Base-by-base conservation (phyloP, 768 basidiomycete genomes). In the Gautieria morchelliformis region DNA sequence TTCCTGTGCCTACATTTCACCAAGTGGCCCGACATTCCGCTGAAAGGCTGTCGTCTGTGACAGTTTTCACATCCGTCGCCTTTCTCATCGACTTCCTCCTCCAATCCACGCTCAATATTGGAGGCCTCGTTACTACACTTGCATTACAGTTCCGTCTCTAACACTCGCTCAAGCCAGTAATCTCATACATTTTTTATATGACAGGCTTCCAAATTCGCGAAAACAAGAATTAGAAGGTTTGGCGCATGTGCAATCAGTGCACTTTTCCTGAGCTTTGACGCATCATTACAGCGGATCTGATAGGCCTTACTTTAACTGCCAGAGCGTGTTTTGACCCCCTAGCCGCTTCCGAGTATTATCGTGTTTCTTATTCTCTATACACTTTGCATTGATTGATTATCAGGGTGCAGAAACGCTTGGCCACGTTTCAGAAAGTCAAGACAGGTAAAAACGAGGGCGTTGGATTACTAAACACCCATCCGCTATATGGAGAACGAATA, bases 271-370 rank as follows among this genome's bases (percentile, higher is more conserved):
- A 35, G 20, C 37, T 1, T 12, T 22, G 20, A 47, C 40, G 11
- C 45, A 41, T 15, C 11, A 15, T 48, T 35, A 15, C 61, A 91
- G 94, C 94, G 39, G 94, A 97, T 66, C 76, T 81, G 30, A 86
- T 98, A 52, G 94, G 95, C 8, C 68, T 97, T 47, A 77, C 78
- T 6, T 74, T 97, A 27, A 86, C 87, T 72, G 78, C 90, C 51
- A 78, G 76, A 62, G 94, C 93, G 0, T 98, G 94, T 70, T 97
- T 82, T 67, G 80, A 97, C 65, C 93, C 94, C 0, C 72, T 68
- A 17, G 87, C 84, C 20, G 80, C 89, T 3, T 82, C 87, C 12
- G 75, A 78, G 91, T 93, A 63, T 14, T 14, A 63, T 80, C 68
- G 2, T 52, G 27, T 47, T 33, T 17, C 50, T 39, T 12, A 24